Evolutionary conservation across 1,139 yeast genomes (phyloP), one percentile per base, ranked within the genome.

Genomic region (Meyerozyma elateridarum): DNA sequence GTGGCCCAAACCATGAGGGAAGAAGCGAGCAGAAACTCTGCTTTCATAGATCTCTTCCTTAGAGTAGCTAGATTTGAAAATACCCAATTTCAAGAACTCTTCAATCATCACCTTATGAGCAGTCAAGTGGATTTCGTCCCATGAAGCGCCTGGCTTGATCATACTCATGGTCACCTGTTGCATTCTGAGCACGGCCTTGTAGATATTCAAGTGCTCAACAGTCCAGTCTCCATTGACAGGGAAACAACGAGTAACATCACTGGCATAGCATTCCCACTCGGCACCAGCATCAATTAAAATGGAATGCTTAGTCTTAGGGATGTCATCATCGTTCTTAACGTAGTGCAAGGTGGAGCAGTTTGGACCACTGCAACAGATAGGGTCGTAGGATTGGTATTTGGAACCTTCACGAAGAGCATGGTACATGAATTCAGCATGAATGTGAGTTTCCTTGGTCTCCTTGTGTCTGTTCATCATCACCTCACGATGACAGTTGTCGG

Each of bases 1-100:
- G 52, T 91, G 98, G 8, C 98, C 98, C 41, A 91, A 64, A 0
- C 98, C 98, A 51, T 91, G 98, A 2, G 97, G 97, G 59, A 80
- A 85, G 59, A 91, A 91, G 16, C 83, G 73, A 9, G 79, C 83
- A 5, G 94, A 77, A 6, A 81, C 76, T 38, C 79, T 73, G 29
- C 93, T 73, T 3, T 74, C 70, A 38, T 75, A 77, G 32, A 89
- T 76, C 42, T 87, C 91, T 11, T 82, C 76, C 11, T 58, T 73
- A 3, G 79, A 55, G 36, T 65, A 76, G 36, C 79, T 80, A 9
- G 59, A 51, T 40, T 73, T 73, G 64, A 91, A 87, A 32, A 91
- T 76, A 1, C 96, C 96, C 30, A 89, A 63, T 42, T 74, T 61
- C 36, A 83, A 56, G 49, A 91, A 82, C 40, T 76, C 81, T 33